A percentile compares a stretch with the other conserved stretches of the same genome.
Conservation (phyloP, 257 asterid genomes). For the Cynanchum wilfordii region DNA sequence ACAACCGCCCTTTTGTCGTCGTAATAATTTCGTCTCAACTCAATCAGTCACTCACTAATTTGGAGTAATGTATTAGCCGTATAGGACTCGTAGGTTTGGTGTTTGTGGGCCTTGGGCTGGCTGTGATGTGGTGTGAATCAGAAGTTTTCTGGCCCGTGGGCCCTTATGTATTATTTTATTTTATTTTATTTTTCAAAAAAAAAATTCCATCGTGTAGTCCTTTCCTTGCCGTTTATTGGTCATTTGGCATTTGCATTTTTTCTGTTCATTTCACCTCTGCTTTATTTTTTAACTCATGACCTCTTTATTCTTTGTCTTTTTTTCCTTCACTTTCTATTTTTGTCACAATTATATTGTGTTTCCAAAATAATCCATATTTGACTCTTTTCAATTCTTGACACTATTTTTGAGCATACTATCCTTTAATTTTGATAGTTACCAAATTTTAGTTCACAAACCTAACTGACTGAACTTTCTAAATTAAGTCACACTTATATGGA, state of each 20-base stretch:
- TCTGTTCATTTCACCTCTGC: background rate
- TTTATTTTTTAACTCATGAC: background rate
- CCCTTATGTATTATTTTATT: background rate
- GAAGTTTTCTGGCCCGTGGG: conserved; percentile 4
- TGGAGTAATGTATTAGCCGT: background rate
- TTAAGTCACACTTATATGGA: background rate
- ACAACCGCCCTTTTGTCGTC: conserved; percentile 10
- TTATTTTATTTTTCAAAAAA: too few species aligned
- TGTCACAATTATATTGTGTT: background rate
- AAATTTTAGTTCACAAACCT: background rate
- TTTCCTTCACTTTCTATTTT: background rate
- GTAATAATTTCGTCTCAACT: conserved; percentile 11
- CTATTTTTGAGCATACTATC: background rate
- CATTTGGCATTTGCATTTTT: background rate
- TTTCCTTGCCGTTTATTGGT: background rate
- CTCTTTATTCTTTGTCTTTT: background rate
- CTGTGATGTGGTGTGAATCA: background rate
- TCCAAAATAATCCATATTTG: background rate
- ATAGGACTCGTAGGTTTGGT: background rate
- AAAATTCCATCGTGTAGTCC: background rate
- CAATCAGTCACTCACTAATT: conserved; percentile 8
- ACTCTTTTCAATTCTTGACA: background rate
- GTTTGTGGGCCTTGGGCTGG: conserved; percentile 19
- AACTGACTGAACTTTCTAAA: background rate
- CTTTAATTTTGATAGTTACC: background rate